A percentile compares a stretch with the other conserved stretches of the same genome.
Conservation (phyloP, 306 rosid species). For the Glycine tomentella region DNA sequence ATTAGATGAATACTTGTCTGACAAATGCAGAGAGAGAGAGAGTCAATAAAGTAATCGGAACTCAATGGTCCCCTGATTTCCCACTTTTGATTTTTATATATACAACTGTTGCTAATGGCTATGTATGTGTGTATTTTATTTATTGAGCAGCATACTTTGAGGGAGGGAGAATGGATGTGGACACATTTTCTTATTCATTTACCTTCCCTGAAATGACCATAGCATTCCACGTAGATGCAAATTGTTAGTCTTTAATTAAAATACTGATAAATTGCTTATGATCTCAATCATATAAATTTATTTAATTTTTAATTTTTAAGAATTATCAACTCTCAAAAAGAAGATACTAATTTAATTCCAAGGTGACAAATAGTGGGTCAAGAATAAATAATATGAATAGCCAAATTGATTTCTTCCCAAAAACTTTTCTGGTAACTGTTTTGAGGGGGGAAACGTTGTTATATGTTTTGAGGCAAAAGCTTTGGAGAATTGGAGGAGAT, state of each 20-base stretch:
- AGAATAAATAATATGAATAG: background rate
- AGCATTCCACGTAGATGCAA: slow-evolving; percentile 24
- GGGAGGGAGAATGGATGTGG: slow-evolving; percentile 38
- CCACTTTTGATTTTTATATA: slow-evolving; percentile 38
- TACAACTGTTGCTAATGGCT: background rate
- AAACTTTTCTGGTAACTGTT: background rate
- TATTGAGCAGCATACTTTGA: background rate
- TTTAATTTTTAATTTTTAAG: background rate
- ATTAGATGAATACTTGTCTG: slow-evolving; percentile 63
- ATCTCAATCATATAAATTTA: too few species aligned
- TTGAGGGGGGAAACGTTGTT: background rate
- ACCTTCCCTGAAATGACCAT: slow-evolving; percentile 31
- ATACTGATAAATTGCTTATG: background rate
- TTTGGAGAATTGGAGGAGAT: background rate
- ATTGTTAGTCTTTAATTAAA: slow-evolving; percentile 11
- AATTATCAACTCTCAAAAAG: background rate
- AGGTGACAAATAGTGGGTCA: background rate
- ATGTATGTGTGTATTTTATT: background rate
- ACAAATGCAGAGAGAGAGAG: slow-evolving; percentile 50
- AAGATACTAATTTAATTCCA: background rate
- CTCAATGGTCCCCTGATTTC: slow-evolving; percentile 55
- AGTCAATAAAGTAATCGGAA: slow-evolving; percentile 53
- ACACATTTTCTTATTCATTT: slow-evolving; percentile 23
- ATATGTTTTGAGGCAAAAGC: background rate
- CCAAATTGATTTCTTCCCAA: background rate